phyloP scores from a whole-genome alignment of 257 asterid species.

The Haberlea rhodopensis region DNA sequence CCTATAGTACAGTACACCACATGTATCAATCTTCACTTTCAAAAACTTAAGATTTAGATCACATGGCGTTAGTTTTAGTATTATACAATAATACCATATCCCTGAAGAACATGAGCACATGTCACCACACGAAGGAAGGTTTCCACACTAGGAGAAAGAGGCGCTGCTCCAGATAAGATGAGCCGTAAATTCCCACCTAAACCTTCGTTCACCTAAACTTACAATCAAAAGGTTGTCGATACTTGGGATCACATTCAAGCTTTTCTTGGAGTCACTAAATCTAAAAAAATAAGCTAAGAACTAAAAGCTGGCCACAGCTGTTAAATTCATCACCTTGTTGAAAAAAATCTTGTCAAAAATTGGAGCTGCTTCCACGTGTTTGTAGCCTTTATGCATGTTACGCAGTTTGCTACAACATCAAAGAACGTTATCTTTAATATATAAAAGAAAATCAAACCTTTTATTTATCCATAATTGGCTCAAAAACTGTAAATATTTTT shows the following conservation, averaged over 20 bases:
- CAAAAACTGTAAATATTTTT: neutral
- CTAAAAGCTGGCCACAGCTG: neutral
- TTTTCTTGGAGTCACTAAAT: neutral
- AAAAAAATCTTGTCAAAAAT: constrained; percentile 60
- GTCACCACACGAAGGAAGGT: constrained; percentile 78
- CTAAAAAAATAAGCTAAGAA: constrained; percentile 3
- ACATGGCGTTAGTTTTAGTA: neutral
- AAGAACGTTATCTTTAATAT: neutral
- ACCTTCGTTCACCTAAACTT: constrained; percentile 62
- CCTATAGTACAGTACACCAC: constrained; percentile 41
- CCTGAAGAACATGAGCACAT: constrained; percentile 79
- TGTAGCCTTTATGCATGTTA: constrained; percentile 66
- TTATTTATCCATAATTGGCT: too few species aligned
- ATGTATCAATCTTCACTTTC: neutral
- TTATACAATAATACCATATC: constrained; percentile 50
- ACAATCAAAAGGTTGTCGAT: constrained; percentile 5
- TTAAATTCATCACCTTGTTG: constrained; percentile 51
- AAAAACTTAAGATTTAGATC: neutral
- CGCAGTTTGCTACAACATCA: constrained; percentile 58
- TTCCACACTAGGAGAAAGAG: constrained; percentile 72
- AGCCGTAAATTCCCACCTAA: constrained; percentile 81
- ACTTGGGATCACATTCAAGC: neutral
- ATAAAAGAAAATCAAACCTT: neutral
- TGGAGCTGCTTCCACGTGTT: constrained; percentile 77
- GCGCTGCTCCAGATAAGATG: constrained; percentile 85